These are phyloP conservation scores for Penicillium capsulatum DNA, from an alignment of 2,329 filamentous ascomycete species.

Conservation along the genomic window DNA sequence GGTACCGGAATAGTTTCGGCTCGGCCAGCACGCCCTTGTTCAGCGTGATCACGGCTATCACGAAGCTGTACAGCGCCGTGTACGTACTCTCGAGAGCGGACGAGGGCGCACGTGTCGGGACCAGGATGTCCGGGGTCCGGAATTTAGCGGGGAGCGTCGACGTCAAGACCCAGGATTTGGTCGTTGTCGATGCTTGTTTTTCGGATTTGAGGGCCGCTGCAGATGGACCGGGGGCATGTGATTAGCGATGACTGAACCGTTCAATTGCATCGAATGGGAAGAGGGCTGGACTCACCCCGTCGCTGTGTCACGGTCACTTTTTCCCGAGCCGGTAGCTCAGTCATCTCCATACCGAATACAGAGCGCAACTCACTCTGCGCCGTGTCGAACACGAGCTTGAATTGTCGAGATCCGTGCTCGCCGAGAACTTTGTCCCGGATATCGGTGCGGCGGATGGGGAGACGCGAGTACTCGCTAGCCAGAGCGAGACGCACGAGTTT, in stretches of 20 bases:
- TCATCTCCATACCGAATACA: slow-evolving; percentile 89
- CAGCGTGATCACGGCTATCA: slow-evolving; percentile 73
- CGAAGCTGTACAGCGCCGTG: slow-evolving; percentile 71
- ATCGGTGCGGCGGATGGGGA: slow-evolving; percentile 55
- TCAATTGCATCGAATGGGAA: too few species aligned
- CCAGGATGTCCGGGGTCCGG: slow-evolving; percentile 62
- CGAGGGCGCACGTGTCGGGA: slow-evolving; percentile 63
- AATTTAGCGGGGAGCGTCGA: slow-evolving; percentile 67
- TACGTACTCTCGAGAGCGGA: slow-evolving; percentile 71
- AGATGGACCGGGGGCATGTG: not conserved
- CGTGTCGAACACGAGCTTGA: slow-evolving; percentile 69
- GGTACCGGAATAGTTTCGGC: slow-evolving; percentile 69
- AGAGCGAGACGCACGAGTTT: slow-evolving; percentile 60
- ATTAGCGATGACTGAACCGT: too few species aligned
- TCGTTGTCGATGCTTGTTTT: slow-evolving; percentile 45
- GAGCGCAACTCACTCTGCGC: slow-evolving; percentile 68
- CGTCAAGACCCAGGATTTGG: slow-evolving; percentile 72
- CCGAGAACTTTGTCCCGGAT: slow-evolving; percentile 67
- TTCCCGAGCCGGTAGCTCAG: slow-evolving; percentile 74
- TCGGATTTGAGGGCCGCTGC: slow-evolving; percentile 49
- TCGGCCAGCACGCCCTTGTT: slow-evolving; percentile 71
- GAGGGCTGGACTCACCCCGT: slow-evolving; percentile 65
- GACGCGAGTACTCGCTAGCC: slow-evolving; percentile 57
- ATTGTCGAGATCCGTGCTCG: slow-evolving; percentile 60
- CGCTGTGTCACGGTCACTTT: slow-evolving; percentile 77